A percentile compares a stretch with the other conserved stretches of the same genome.
Conservation (phyloP, 345 rosid species). For the Rhizophora apiculata region DNA sequence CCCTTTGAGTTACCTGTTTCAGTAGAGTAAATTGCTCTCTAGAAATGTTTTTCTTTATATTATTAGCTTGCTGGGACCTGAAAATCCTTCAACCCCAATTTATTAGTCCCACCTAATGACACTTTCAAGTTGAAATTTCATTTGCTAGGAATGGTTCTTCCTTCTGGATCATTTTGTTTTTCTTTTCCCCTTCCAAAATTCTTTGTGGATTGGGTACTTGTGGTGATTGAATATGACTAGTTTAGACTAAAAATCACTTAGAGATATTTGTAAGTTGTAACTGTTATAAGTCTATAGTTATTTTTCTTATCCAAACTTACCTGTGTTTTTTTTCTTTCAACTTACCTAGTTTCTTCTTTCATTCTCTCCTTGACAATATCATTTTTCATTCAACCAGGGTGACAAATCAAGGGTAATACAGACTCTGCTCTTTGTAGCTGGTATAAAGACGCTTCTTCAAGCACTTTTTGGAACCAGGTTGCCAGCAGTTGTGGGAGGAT, state of each 20-base stretch:
- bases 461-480: constrained; percentile 36
- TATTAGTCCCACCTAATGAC: no score
- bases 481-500: constrained; percentile 34
- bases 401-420: constrained; percentile 33
- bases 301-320: not conserved
- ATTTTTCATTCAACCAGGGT: constrained; percentile 18
- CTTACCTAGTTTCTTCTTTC: not conserved
- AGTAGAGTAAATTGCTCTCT: no score
- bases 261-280: not conserved
- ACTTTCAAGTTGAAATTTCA: not conserved
- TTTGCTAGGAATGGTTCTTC: not conserved
- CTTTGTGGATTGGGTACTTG: not conserved
- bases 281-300: not conserved
- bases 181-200: not conserved
- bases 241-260: not conserved
- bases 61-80: not conserved
- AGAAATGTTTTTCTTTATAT: not conserved
- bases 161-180: not conserved
- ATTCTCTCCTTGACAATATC: not conserved
- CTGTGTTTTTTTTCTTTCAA: not conserved
- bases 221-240: not conserved
- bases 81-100: not conserved
- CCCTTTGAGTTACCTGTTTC: no score
- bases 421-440: constrained; percentile 33
- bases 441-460: constrained; percentile 35